Evolutionary conservation across 225 moss, liverwort and hornwort genomes (phyloP), one percentile per base, ranked within the genome.

Genomic region (Straminergon stramineum): DNA sequence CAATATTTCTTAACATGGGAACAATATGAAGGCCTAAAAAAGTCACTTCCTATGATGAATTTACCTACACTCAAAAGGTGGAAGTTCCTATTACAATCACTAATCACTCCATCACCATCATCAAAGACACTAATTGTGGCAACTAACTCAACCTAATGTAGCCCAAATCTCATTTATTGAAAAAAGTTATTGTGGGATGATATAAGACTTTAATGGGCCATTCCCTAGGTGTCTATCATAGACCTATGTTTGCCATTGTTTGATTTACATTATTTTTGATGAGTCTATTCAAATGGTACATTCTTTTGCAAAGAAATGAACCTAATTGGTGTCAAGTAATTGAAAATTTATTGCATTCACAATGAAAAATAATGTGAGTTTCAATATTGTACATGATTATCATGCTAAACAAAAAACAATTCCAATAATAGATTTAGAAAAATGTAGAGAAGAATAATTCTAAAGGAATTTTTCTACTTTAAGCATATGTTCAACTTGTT

Each of bases 351-450:
- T 76, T 76, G 20, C 14, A 21, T 13, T 34, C 0, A 13, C 9
- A 53, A 34, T 77, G 23, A 48, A 45, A 55, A 48, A 48, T 48
- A 48, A 55, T 55, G 10, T 4, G 4, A 30, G 4, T 14, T 53
- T 14, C 2, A 53, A 32, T 53, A 22, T 2, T 0, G 0, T 13
- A 75, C 5, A 1, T 0, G 0, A 1, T 8, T 31, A 75, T 32
- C 2, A 12, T 0, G 8, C 7, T 2, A 1, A 0, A 2, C 31
- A 32, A 32, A 75, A 76, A 52, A 13, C 0, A 76, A 52, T 52
- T 20, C 0, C 3, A 5, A 48, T 18, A 26, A 30, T 18, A 28
- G 17, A 31, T 11, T 66, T 5, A 11, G 51, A 4, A 18, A 48
- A 30, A 11, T 26, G 0, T 30, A 18, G 18, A 4, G 0, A 11